phyloP scores from a whole-genome alignment of 2,329 filamentous ascomycete species.

The Hypoxylon sp. region DNA sequence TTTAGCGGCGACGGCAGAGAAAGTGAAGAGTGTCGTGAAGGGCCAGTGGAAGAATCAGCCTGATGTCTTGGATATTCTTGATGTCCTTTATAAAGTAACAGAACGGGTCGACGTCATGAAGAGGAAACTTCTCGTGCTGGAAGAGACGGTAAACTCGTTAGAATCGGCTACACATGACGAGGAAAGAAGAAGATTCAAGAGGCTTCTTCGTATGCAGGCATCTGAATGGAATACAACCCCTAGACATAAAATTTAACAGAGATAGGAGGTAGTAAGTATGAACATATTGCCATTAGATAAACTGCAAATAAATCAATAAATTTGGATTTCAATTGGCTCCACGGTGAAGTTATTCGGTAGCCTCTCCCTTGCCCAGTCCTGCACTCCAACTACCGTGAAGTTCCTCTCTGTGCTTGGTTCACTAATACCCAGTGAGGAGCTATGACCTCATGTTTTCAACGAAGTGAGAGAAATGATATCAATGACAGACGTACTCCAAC shows the following conservation, averaged over 20 bases:
- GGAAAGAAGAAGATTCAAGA: neutral
- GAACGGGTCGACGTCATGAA: neutral
- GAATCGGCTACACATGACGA: neutral
- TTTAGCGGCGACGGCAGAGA: neutral
- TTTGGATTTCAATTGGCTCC: constrained; percentile 1
- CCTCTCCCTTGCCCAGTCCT: constrained; percentile 26
- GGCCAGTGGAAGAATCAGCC: constrained; percentile 4
- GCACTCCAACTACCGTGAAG: constrained; percentile 11
- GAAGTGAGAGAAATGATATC: too few relatives aligned
- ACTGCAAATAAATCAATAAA: neutral
- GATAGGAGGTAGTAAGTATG: neutral
- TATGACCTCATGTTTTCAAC: too few relatives aligned
- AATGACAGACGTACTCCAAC: constrained; percentile 11
- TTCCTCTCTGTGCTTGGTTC: constrained; percentile 16
- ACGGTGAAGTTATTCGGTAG: constrained; percentile 22
- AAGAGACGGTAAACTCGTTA: neutral
- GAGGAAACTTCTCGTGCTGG: neutral
- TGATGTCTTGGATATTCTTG: neutral
- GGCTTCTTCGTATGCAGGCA: neutral
- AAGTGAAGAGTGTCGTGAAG: neutral
- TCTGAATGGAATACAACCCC: neutral
- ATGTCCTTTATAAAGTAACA: neutral
- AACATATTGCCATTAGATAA: neutral
- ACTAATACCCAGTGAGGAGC: too few relatives aligned
- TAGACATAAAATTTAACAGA: neutral